Conservation (phyloP, 441 rosid species). For the Jatropha podagrica region DNA sequence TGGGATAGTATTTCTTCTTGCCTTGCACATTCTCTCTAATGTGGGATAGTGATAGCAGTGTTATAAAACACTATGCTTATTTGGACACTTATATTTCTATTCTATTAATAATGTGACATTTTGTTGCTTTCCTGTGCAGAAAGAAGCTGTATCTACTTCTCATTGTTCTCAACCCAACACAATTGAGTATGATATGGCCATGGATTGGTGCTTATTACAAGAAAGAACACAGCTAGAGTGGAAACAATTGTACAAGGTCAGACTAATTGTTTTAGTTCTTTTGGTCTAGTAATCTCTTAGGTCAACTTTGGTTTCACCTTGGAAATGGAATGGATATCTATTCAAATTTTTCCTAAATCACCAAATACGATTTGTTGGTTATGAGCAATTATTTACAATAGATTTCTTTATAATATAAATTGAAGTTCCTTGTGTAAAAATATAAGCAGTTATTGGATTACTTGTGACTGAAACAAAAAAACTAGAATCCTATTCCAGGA, state of each 20-base stretch:
- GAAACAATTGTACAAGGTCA: conserved; percentile 52
- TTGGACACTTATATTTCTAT: background rate
- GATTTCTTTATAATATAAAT: no score
- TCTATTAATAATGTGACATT: conserved; percentile 1
- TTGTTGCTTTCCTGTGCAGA: conserved; percentile 36
- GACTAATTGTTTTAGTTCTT: conserved; percentile 5
- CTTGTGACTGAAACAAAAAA: no score
- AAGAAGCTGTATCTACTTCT: conserved; percentile 75
- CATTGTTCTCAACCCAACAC: conserved; percentile 91
- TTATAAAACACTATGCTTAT: background rate
- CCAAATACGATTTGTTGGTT: no score
- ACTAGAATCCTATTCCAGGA: no score
- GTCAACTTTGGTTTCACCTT: no score
- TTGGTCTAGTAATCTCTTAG: background rate
- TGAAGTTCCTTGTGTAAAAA: no score
- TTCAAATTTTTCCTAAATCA: no score
- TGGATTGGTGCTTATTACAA: conserved; percentile 70
- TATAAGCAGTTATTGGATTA: no score
- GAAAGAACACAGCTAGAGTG: conserved; percentile 41
- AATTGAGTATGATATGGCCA: conserved; percentile 78
- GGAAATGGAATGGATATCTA: no score
- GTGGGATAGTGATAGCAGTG: background rate
- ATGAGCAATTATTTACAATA: no score
- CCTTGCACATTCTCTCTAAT: background rate
- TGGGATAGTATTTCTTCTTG: background rate